phyloP scores from a whole-genome alignment of 768 basidiomycete genomes.

The Atractiella rhizophila region DNA sequence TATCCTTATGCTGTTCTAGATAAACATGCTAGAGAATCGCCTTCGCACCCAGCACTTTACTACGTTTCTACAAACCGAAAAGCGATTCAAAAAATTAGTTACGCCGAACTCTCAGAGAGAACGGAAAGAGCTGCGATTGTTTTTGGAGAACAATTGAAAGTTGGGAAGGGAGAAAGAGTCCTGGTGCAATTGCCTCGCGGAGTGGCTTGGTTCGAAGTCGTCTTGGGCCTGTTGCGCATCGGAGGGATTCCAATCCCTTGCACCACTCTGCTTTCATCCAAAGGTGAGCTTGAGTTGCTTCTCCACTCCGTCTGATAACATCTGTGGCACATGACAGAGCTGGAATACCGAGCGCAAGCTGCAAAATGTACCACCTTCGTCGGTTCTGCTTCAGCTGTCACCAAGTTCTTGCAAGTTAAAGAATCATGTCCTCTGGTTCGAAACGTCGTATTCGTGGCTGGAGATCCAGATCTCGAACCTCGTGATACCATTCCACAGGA shows the following conservation, averaged over 20 bases:
- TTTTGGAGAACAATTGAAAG: background rate
- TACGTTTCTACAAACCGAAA: too few relatives aligned
- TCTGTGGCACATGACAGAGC: background rate
- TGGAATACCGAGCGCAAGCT: background rate
- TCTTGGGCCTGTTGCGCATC: slow-evolving; percentile 7
- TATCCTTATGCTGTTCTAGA: too few relatives aligned
- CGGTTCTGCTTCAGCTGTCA: background rate
- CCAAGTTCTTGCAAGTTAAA: background rate
- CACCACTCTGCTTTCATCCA: slow-evolving; percentile 9
- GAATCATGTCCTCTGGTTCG: background rate
- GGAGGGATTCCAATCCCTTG: slow-evolving; percentile 8
- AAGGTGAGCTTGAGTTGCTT: slow-evolving; percentile 8
- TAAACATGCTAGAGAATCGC: too few relatives aligned
- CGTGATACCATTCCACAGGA: background rate
- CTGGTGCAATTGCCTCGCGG: slow-evolving; percentile 6
- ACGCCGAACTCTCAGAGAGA: slow-evolving; percentile 2
- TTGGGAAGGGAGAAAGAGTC: slow-evolving; percentile 12
- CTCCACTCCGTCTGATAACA: too few relatives aligned
- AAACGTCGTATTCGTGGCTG: too few relatives aligned
- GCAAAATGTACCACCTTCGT: background rate
- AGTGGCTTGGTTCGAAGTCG: slow-evolving; percentile 4
- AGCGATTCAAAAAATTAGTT: too few relatives aligned
- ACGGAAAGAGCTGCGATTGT: slow-evolving; percentile 3
- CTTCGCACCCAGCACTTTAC: too few relatives aligned
- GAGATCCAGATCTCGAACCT: too few relatives aligned